A percentile compares a stretch with the other conserved stretches of the same genome.
phyloP scores from a whole-genome alignment of 1,284 basidiomycete species.

The Trametes versicolor region DNA sequence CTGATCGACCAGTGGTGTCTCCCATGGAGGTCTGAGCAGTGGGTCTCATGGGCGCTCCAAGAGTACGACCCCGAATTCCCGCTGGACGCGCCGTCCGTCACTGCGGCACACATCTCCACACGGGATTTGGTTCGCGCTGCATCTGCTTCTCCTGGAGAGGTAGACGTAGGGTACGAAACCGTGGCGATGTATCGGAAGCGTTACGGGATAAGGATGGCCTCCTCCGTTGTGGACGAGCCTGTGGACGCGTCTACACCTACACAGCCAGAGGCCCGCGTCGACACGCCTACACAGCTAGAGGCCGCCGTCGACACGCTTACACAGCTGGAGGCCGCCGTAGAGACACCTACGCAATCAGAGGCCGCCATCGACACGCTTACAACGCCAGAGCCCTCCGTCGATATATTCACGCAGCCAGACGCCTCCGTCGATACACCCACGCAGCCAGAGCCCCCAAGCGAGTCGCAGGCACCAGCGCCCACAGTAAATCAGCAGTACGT shows the following conservation, averaged over 20 bases:
- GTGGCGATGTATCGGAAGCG: neutral
- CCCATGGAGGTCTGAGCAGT: neutral
- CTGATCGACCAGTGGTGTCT: neutral
- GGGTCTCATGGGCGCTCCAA: slow-evolving; percentile 1
- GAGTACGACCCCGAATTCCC: slow-evolving; percentile 12
- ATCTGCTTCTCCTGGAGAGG: neutral
- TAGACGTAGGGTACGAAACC: slow-evolving; percentile 8
- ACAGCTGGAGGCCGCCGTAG: neutral
- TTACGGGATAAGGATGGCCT: neutral
- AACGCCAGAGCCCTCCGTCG: neutral
- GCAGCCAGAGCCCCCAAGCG: neutral
- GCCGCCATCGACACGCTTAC: neutral
- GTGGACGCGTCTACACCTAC: neutral
- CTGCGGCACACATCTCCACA: neutral
- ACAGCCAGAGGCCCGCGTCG: neutral
- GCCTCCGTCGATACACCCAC: too few relatives aligned
- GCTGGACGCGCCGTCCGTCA: neutral
- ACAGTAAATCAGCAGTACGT: neutral
- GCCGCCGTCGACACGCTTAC: neutral
- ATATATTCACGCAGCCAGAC: neutral
- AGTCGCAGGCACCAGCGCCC: neutral
- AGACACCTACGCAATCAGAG: neutral
- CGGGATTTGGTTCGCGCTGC: neutral
- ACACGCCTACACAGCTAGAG: neutral
- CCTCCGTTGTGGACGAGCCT: neutral